Conservation (phyloP, 371 early-diverging fungal genomes). For the Haplosporangium sp. region DNA sequence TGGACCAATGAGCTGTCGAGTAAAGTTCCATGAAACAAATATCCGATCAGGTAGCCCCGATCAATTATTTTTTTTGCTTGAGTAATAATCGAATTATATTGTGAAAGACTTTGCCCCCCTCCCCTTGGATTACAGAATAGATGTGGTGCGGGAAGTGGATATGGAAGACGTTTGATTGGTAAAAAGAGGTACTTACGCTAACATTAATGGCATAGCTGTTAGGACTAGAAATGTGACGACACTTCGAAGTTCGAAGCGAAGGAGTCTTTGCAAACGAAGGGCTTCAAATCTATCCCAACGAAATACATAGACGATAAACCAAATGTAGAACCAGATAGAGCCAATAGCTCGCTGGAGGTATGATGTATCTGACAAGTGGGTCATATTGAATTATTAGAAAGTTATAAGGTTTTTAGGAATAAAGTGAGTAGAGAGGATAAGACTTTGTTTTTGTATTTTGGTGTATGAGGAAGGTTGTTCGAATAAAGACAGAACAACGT, state of each 20-base stretch:
- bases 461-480: conserved; percentile 2
- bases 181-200: conserved; percentile 31
- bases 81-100: too few relatives aligned
- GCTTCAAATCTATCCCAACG: conserved; percentile 50
- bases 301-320: conserved; percentile 42
- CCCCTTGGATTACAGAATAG: too few relatives aligned
- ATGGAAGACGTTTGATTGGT: not conserved
- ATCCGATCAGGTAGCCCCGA: too few relatives aligned
- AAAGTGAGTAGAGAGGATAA: conserved; percentile 4
- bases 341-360: conserved; percentile 39
- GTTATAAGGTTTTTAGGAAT: not conserved
- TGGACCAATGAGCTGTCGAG: too few relatives aligned
- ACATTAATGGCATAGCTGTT: conserved; percentile 24
- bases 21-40: too few relatives aligned
- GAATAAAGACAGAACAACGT: conserved; percentile 18
- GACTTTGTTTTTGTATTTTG: not conserved
- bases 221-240: conserved; percentile 28
- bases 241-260: conserved; percentile 41
- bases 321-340: conserved; percentile 31
- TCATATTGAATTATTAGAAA: conserved; percentile 17
- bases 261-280: conserved; percentile 24
- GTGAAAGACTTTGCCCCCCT: too few relatives aligned
- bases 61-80: too few relatives aligned
- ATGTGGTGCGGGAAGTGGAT: not conserved
- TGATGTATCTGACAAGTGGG: conserved; percentile 45